These are phyloP conservation scores for Yamadazyma conglobata DNA, from an alignment of 1,139 yeast genomes.

Conservation along the genomic window DNA sequence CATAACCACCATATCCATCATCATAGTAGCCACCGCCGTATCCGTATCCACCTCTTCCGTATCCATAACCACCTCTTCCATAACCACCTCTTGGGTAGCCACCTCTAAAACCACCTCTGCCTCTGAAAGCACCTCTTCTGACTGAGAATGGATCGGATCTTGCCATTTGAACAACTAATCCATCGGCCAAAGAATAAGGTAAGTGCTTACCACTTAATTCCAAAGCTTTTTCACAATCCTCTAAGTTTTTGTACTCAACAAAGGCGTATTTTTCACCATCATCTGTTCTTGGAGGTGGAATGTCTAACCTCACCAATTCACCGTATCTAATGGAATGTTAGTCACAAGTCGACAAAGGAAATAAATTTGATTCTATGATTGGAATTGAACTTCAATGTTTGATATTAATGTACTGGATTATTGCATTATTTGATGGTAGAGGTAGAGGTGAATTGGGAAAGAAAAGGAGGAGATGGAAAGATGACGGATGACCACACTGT, in stretches of 20 bases:
- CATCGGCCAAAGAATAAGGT: constrained; percentile 36
- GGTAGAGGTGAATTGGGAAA: constrained; percentile 6
- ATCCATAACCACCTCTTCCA: constrained; percentile 15
- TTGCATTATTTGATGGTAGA: constrained; percentile 6
- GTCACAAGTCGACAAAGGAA: constrained; percentile 7
- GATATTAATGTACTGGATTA: constrained; percentile 4
- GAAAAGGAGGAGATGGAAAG: constrained; percentile 8
- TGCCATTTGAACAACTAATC: constrained; percentile 57
- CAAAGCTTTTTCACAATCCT: constrained; percentile 62
- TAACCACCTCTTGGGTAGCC: constrained; percentile 18
- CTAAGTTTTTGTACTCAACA: constrained; percentile 59
- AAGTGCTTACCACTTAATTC: constrained; percentile 46
- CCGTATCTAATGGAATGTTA: constrained; percentile 46
- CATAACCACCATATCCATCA: constrained; percentile 12
- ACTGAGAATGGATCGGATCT: constrained; percentile 50
- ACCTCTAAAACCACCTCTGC: constrained; percentile 23
- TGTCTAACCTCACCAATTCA: constrained; percentile 61
- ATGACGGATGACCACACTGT: no score
- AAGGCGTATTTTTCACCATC: constrained; percentile 70
- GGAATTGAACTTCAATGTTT: background rate
- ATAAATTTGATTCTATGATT: constrained; percentile 3
- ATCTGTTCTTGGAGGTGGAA: constrained; percentile 65
- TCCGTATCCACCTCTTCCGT: constrained; percentile 10
- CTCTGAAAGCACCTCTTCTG: constrained; percentile 33
- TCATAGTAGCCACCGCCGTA: constrained; percentile 10